Base-by-base conservation (phyloP, 768 basidiomycete species). In the Lactarius akahatsu region DNA sequence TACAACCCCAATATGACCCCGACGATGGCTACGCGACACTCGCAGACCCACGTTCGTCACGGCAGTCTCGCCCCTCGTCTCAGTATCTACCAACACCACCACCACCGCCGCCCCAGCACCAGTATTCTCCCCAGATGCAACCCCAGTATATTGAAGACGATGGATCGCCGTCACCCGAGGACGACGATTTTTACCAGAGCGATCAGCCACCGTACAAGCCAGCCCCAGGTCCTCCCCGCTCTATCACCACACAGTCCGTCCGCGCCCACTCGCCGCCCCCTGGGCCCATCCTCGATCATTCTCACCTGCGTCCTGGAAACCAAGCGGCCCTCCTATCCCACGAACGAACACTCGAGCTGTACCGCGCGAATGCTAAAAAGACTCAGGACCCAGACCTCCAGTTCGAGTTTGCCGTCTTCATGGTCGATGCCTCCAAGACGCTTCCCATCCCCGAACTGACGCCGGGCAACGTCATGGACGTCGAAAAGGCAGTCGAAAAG, bases 391-490 rank as follows among this genome's bases (percentile, higher is more conserved):
- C 96, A 0, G 94, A 98, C 73, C 80, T 98, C 63, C 96, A 96
- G 75, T 98, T 95, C 81, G 97, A 99, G 76, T 98, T 99, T 71
- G 94, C 96, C 47, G 93, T 96, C 10, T 98, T 98, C 83, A 95
- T 98, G 91, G 91, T 99, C 74, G 97, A 98, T 74, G 94, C 96
- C 58, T 92, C 94, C 58, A 97, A 96, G 77, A 87, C 90, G 2
- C 85, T 94, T 75, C 89, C 90, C 50, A 87, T 92, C 64, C 92
- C 92, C 5, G 79, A 78, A 3, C 83, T 79, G 18, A 88, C 89
- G 2, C 82, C 85, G 0, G 89, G 86, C 36, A 92, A 93, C 72
- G 82, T 91, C 56, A 82, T 93, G 75, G 86, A 90, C 50, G 88
- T 93, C 64, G 92, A 94, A 76, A 86, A 86, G 73, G 90, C 91